A percentile compares a stretch with the other conserved stretches of the same genome.
Evolutionary conservation across 2,329 filamentous ascomycete species (phyloP).

Genomic region (Metarhizium sp.): DNA sequence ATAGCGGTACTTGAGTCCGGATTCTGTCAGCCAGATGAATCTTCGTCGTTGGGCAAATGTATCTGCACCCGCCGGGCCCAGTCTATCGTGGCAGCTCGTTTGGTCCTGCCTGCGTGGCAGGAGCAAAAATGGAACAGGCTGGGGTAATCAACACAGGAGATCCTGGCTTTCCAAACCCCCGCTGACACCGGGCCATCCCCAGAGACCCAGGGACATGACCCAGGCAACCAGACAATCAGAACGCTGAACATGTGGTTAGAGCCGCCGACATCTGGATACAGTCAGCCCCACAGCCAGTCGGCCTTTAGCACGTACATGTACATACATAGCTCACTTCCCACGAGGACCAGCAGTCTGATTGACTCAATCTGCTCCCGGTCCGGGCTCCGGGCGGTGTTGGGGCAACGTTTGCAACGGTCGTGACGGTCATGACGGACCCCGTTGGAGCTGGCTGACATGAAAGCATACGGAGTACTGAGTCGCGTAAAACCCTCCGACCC

Average conservation of each 20-base stretch:
- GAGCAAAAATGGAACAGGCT: background rate
- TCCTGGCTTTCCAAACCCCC: background rate
- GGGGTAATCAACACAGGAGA: background rate
- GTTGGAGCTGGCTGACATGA: too few relatives aligned
- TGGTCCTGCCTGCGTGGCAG: too few relatives aligned
- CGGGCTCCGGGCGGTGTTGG: too few relatives aligned
- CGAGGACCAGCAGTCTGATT: too few relatives aligned
- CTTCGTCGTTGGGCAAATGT: too few relatives aligned
- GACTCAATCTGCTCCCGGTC: too few relatives aligned
- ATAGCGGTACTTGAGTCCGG: too few relatives aligned
- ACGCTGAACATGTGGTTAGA: background rate
- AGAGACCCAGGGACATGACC: background rate
- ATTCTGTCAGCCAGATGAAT: too few relatives aligned
- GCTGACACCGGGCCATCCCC: background rate
- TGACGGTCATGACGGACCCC: too few relatives aligned
- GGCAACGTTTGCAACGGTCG: too few relatives aligned
- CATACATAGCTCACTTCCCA: background rate
- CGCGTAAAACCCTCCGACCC: background rate
- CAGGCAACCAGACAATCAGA: background rate
- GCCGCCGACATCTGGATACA: background rate
- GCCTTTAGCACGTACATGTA: background rate
- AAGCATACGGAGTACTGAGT: background rate
- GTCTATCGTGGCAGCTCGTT: too few relatives aligned
- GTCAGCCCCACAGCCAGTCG: slow-evolving; percentile 1
- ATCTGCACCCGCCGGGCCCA: too few relatives aligned